Evolutionary conservation across 2,329 filamentous ascomycete species (phyloP), one percentile per base, ranked within the genome.

Genomic region (Ceratocystis colombiana): DNA sequence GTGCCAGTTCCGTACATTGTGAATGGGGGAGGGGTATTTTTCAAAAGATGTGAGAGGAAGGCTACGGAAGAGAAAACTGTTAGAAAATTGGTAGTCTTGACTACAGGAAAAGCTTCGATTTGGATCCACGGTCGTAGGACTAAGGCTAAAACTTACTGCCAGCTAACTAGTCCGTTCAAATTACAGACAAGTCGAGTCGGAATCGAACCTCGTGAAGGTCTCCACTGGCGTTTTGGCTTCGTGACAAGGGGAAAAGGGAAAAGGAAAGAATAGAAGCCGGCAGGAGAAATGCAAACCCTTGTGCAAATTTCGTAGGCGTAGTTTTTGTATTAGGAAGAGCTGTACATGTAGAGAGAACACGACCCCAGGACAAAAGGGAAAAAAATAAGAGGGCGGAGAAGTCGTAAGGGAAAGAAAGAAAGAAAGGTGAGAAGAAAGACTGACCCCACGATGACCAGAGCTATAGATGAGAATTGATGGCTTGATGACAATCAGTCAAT

Each of bases 1-100:
- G 87, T 89, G 72, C 80, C 82, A 73, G 88, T 86, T 78, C 89
- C 89, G 84, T 94, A 95, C 91, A 96, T 96, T 77, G 73, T 84
- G 77, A 71, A 73, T 71, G 71, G 64, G 37, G 48, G 64, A 71
- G 65, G 64, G 68, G 66, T 67, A 68, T 66, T 62, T 59, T 64
- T 64, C 37, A 55, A 22, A 37, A 59, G 50, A 46, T 57, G 15
- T 57, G 46, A 17, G 41, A 37, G 53, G 22, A 61, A 37, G 30
- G 45, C 61, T 64, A 48, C 3, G 41, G 44, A 48, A 17, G 53
- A 57, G 46, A 6, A 45, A 48, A 48, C 17, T 7, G 61, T 48
- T n/a, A 63, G 61, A 63, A 63, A 63, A 28, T 4, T 15, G 17
- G 22, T 12, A 12, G 22, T 20, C 17, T n/a, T 7, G 61, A n/a